Evolutionary conservation across 768 basidiomycete genomes (phyloP), one percentile per base, ranked within the genome.

Genomic region (Podaxis mareebaensis): DNA sequence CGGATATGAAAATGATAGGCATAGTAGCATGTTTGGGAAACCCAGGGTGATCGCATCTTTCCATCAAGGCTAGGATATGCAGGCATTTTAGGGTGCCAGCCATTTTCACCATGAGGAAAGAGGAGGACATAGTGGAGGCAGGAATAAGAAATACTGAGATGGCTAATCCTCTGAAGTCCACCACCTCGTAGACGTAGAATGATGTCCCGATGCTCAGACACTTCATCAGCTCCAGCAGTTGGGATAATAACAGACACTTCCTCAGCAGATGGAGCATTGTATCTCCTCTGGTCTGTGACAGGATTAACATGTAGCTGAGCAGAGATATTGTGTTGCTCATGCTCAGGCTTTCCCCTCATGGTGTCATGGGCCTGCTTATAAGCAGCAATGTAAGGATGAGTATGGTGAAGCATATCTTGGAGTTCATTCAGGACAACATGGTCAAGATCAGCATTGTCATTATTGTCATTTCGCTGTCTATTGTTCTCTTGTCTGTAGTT

Each of bases 1-100:
- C 59, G 3, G 10, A 36, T 49, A 20, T 65, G 59, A 8, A 60
- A 24, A 15, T 53, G 54, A 51, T 38, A 52, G 26, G 64, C 59
- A 40, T 36, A 33, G 39, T 49, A 58, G 3, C 26, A 28, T 2
- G 33, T n/a, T 39, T 52, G 38, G 17, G 55, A 58, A 10, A 58
- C n/a, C 83, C 79, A 11, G 67, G 68, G 81, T 82, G 84, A 3
- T 66, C 60, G 2, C 48, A 10, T 49, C n/a, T 24, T 4, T 20
- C 48, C 48, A 49, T 49, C 20, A 30, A 11, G 5, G 28, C 44
- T 11, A 12, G 4, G 13, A 12, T 15, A 17, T 42, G 7, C 12
- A 42, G 77, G 76, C 71, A 84, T 81, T 4, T 74, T 72, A 39
- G 80, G 82, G 72, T 83, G 76, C 80, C 78, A 84, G 3, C 80